Conservation (phyloP, 1,284 basidiomycete genomes). For the Marasmius tenuissimus region DNA sequence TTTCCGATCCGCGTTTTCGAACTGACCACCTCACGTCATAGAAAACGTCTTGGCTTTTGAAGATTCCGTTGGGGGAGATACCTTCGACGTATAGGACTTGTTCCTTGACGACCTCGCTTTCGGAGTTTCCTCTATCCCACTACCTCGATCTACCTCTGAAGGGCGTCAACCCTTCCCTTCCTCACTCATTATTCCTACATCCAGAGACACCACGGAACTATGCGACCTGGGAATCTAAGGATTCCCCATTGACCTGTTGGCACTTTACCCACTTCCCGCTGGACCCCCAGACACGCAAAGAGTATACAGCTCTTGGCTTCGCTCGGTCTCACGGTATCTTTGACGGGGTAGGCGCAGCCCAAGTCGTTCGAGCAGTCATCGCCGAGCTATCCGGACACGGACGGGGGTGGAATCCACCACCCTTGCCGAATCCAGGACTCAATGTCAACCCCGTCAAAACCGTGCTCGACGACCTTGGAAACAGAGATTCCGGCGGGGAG, state of each 20-base stretch:
- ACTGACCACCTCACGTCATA: constrained; percentile 8
- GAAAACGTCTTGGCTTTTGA: constrained; percentile 32
- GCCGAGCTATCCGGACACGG: constrained; percentile 35
- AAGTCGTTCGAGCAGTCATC: constrained; percentile 34
- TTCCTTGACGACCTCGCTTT: constrained; percentile 31
- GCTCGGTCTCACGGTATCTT: constrained; percentile 39
- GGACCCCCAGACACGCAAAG: constrained; percentile 20
- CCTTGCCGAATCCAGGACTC: constrained; percentile 26
- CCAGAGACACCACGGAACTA: constrained; percentile 35
- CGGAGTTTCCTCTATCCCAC: constrained; percentile 29
- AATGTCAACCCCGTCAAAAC: constrained; percentile 31
- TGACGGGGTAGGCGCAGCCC: constrained; percentile 36
- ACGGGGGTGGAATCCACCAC: constrained; percentile 32
- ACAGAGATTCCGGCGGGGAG: neutral
- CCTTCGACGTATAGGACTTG: constrained; percentile 32
- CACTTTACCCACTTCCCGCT: constrained; percentile 37
- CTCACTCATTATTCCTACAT: constrained; percentile 34
- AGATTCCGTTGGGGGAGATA: constrained; percentile 32
- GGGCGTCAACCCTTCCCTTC: constrained; percentile 23
- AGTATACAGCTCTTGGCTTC: constrained; percentile 39
- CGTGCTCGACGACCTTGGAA: constrained; percentile 16
- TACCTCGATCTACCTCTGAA: constrained; percentile 30
- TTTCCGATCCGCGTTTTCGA: neutral
- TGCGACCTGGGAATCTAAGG: constrained; percentile 28
- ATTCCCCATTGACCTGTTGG: constrained; percentile 40